A percentile compares a stretch with the other conserved stretches of the same genome.
phyloP scores from a whole-genome alignment of 164 flowering plant genomes.

The Vitis vinifera region ASM3070453v1 NC_081823.1:2624001-2624500 shows the following conservation, averaged over 20 bases:
- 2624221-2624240: conserved; percentile 79
- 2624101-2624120: conserved; percentile 91
- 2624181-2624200: conserved; percentile 97
- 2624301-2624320: too few species aligned
- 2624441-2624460: too few species aligned
- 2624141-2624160: conserved; percentile 69
- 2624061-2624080: conserved; percentile 69
- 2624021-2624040: background rate
- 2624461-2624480: too few species aligned
- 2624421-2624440: too few species aligned
- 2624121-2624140: conserved; percentile 83
- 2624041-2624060: background rate
- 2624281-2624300: too few species aligned
- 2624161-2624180: conserved; percentile 91
- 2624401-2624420: too few species aligned
- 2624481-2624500: too few species aligned
- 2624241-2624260: conserved; percentile 63
- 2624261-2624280: background rate
- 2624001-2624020: background rate
- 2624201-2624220: conserved; percentile 89
- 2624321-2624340: too few species aligned
- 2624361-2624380: too few species aligned
- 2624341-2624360: too few species aligned
- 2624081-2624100: conserved; percentile 79
- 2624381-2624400: too few species aligned